Base-by-base conservation (phyloP, 805 yeast species). In the Candida ipomoeae region DNA sequence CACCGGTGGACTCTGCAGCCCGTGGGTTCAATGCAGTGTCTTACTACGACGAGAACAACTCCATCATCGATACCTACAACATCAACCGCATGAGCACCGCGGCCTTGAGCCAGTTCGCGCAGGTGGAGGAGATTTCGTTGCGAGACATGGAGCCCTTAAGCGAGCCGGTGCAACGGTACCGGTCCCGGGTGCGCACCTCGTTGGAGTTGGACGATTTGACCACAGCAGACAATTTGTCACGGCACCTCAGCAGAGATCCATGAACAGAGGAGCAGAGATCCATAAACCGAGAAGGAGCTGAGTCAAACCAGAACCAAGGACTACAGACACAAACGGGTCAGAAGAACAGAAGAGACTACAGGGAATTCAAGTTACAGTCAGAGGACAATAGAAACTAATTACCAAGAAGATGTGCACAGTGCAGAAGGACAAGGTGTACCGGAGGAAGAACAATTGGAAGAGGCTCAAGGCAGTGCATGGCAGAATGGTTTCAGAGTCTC, bases 121-220 rank as follows among this genome's bases (percentile, higher is more conserved):
- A 65, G n/a, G 75, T 81, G 0, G 83, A 79, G 55, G 83, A 78
- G 52, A 79, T 79, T 49, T 76, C 77, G 31, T 62, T 79, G 75
- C 75, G 77, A 29, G 73, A 72, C 44, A 40, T 51, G 47, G 42
- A 48, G 15, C 48, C 55, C 6, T 21, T 40, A 35, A 33, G 44
- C 6, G 52, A 53, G 23, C 59, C 32, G 6, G 31, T 33, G 10
- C 40, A 64, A 2, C 60, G 66, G 43, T 49, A 53, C 36, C 52
- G 55, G 17, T 42, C 57, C 18, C 51, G 52, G 11, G 51, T 69
- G 4, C 66, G 75, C 42, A 62, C 74, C 11, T 71, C 75, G 51
- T 51, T 72, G 50, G 77, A 72, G 17, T 43, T 71, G 17, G 69
- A 69, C 13, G 75, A 66, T 17, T 47, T 72, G 31, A 65, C 70